Conservation (phyloP, 345 rosid species). For the Populus euphratica region DNA sequence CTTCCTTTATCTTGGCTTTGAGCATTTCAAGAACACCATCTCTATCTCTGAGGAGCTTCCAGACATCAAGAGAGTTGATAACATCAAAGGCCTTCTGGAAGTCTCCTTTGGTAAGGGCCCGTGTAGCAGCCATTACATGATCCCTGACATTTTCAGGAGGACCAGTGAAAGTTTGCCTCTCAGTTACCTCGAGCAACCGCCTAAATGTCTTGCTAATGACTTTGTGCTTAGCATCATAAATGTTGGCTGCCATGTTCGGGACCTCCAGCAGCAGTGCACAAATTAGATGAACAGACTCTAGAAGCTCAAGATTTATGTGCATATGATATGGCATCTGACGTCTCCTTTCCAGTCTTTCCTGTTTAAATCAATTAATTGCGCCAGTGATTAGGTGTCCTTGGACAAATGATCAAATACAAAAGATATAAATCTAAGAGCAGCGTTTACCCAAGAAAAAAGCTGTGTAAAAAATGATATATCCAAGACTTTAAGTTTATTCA, state of each 20-base stretch:
- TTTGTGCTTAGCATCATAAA: constrained; percentile 52
- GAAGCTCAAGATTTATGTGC: constrained; percentile 96
- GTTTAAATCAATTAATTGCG: constrained; percentile 17
- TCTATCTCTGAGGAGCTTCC: constrained; percentile 65
- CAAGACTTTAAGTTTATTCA: no score
- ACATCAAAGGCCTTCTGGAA: constrained; percentile 58
- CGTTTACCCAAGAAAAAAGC: neutral
- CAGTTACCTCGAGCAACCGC: constrained; percentile 65
- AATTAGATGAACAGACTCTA: constrained; percentile 81
- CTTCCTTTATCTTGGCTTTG: constrained; percentile 77
- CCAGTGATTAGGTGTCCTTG: neutral
- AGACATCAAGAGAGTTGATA: constrained; percentile 65
- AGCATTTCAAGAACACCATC: constrained; percentile 64
- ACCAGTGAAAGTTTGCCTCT: constrained; percentile 76
- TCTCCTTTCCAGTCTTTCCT: constrained; percentile 89
- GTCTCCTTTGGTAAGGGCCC: constrained; percentile 75
- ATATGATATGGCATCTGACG: constrained; percentile 97
- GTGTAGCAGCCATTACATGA: constrained; percentile 81
- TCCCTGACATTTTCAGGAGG: constrained; percentile 89
- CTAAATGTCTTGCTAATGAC: constrained; percentile 81
- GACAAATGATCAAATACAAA: neutral
- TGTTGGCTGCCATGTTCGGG: constrained; percentile 83
- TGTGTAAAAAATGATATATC: no score
- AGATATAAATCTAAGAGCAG: neutral
- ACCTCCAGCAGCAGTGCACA: constrained; percentile 97